These are phyloP conservation scores for Hypericum androsaemum DNA, from an alignment of 345 rosid species.

Conservation along the genomic window DNA sequence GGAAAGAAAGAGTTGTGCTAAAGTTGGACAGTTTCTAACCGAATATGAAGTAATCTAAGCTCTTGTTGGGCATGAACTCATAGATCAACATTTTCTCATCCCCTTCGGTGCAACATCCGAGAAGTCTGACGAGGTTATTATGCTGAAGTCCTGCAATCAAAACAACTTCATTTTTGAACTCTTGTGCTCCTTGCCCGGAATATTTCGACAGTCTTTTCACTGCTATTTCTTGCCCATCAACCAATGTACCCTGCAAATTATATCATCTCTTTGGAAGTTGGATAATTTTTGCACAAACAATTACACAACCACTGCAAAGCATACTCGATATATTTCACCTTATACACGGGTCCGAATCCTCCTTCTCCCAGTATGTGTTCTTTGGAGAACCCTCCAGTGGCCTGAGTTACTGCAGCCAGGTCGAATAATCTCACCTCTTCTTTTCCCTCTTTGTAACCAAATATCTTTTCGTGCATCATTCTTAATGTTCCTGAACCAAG, in stretches of 20 bases:
- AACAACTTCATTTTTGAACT: slow-evolving; percentile 4
- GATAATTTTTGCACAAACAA: background rate
- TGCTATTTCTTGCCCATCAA: background rate
- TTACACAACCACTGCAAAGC: background rate
- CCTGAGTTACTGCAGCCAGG: slow-evolving; percentile 13
- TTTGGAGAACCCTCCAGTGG: background rate
- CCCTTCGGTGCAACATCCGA: background rate
- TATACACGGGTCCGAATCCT: slow-evolving; percentile 2
- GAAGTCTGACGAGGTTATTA: slow-evolving; percentile 1
- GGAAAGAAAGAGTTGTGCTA: too few species aligned
- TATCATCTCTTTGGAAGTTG: background rate
- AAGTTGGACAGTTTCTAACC: background rate
- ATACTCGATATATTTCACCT: background rate
- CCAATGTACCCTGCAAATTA: background rate
- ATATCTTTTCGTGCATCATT: background rate
- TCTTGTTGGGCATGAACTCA: slow-evolving; percentile 4
- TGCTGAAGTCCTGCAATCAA: slow-evolving; percentile 1
- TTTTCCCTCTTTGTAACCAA: slow-evolving; percentile 9
- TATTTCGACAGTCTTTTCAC: background rate
- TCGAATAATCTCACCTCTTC: slow-evolving; percentile 26
- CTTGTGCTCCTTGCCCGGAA: background rate
- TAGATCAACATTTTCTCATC: slow-evolving; percentile 4
- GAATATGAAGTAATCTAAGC: slow-evolving; percentile 1
- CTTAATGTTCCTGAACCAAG: slow-evolving; percentile 6
- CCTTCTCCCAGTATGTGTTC: background rate